phyloP scores from a whole-genome alignment of 2,329 filamentous ascomycete species.

The Colletotrichum chrysophilum region DNA sequence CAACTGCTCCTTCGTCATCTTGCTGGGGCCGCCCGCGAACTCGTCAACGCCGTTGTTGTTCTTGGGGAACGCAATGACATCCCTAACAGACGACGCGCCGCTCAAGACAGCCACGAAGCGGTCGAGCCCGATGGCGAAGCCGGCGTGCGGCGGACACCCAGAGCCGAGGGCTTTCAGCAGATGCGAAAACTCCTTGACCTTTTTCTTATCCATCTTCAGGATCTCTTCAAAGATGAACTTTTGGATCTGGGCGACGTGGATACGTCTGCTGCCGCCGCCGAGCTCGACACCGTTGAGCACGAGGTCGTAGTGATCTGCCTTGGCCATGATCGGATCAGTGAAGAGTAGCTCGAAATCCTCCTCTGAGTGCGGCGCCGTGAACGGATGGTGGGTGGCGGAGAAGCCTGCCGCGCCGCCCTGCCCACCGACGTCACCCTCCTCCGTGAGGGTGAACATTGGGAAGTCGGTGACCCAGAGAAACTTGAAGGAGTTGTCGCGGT shows the following conservation, averaged over 20 bases:
- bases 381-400: conserved; percentile 91
- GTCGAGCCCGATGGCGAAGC: conserved; percentile 92
- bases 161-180: conserved; percentile 80
- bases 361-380: conserved; percentile 81
- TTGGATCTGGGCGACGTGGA: conserved; percentile 84
- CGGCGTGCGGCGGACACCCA: conserved; percentile 94
- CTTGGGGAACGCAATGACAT: conserved; percentile 98
- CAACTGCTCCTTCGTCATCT: conserved; percentile 64
- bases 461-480: conserved; percentile 92
- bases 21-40: conserved; percentile 79
- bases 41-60: conserved; percentile 87
- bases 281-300: conserved; percentile 96
- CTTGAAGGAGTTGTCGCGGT: conserved; percentile 54
- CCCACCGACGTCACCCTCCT: conserved; percentile 65
- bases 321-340: conserved; percentile 72
- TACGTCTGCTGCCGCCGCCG: conserved; percentile 90
- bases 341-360: conserved; percentile 77
- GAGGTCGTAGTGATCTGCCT: conserved; percentile 92
- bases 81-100: conserved; percentile 77
- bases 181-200: conserved; percentile 84
- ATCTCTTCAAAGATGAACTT: conserved; percentile 85
- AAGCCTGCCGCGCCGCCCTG: conserved; percentile 85
- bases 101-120: conserved; percentile 81
- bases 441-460: conserved; percentile 84
- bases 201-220: conserved; percentile 74